Percentiles rank a stretch among this genome's conserved stretches.
Conservation (phyloP, 2,329 filamentous ascomycete genomes). For the Ophiocordyceps sinensis region DNA sequence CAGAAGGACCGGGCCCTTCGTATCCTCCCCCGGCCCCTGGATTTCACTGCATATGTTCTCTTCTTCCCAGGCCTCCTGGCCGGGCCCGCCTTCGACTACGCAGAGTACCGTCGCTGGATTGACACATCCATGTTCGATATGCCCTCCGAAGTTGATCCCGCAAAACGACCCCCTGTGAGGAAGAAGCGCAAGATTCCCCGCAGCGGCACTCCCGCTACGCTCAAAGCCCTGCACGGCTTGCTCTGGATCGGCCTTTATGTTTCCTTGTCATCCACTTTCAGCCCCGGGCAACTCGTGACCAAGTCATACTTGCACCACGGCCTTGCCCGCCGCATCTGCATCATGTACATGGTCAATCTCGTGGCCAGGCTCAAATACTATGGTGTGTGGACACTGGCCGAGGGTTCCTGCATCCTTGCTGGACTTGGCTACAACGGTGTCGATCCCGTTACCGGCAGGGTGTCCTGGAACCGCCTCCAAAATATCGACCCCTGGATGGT, state of each 20-base stretch:
- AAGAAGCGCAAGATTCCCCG: constrained; percentile 88
- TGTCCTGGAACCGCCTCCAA: constrained; percentile 75
- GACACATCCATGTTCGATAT: constrained; percentile 91
- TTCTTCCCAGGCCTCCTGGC: constrained; percentile 89
- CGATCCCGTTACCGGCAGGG: constrained; percentile 68
- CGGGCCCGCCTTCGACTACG: constrained; percentile 88
- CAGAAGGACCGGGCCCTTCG: constrained; percentile 72
- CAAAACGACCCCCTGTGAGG: constrained; percentile 71
- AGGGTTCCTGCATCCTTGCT: constrained; percentile 86
- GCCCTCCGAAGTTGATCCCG: constrained; percentile 64
- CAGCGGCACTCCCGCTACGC: constrained; percentile 69
- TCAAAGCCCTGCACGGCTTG: constrained; percentile 60
- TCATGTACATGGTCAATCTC: constrained; percentile 72
- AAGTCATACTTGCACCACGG: constrained; percentile 52
- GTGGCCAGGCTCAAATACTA: constrained; percentile 87
- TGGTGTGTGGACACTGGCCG: constrained; percentile 84
- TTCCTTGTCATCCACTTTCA: constrained; percentile 54
- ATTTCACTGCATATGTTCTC: constrained; percentile 81
- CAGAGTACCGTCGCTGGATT: constrained; percentile 84
- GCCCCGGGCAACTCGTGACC: constrained; percentile 46
- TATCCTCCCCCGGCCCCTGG: constrained; percentile 58
- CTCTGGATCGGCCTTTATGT: constrained; percentile 71
- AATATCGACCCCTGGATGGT: constrained; percentile 81
- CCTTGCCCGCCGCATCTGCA: constrained; percentile 59
- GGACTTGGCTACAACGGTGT: constrained; percentile 92